Base-by-base conservation (phyloP, 441 rosid species). In the Flueggea neowawraea region DNA sequence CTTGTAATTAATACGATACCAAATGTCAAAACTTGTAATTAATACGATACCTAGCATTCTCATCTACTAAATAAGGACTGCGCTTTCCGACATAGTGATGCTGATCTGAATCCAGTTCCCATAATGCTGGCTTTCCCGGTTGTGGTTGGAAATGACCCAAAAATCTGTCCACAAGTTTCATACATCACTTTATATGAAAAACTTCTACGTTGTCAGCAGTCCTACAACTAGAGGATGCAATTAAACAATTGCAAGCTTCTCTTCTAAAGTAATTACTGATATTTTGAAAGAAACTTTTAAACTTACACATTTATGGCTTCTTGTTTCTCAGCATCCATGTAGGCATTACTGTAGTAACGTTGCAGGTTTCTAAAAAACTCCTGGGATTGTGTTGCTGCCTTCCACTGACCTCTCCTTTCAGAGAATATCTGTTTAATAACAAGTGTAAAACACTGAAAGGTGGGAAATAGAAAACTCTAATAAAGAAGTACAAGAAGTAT, bases 361-460 rank as follows among this genome's bases (percentile, higher is more conserved):
- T 92, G 99, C 66, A 95, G 89, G 63, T 95, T 87, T 80, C 98
- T 80, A 63, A 95, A 83, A 75, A 95, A 90, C 74, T 95, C 99
- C 77, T 95, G 99, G 52, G 99, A 95, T 73, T 92, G 98, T 48
- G 95, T 90, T 67, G 99, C 97, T 54, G 99, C 97, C 84, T 76
- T 95, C 99, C 99, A 95, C 74, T 90, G 99, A 61, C 99, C 99
- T 71, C 99, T 85, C 75, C 95, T 95, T 82, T 85, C 82, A 61
- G 91, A 88, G 76, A 95, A 92, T 69, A 92, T 89, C 98, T 47
- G 50, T 8, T 36, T 36, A 8, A 36, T 36, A 36, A 1, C 41
- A 36, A 8, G 6, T 92, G 77, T 57, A 66, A 41, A 73, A 60
- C 68, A 69, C 60, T 56, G 58, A 47, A 28, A 45, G 9, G 41